A percentile compares a stretch with the other conserved stretches of the same genome.
These are phyloP conservation scores for Dalbergia cultrata DNA, from an alignment of 306 rosid genomes.

Conservation along the genomic window DNA sequence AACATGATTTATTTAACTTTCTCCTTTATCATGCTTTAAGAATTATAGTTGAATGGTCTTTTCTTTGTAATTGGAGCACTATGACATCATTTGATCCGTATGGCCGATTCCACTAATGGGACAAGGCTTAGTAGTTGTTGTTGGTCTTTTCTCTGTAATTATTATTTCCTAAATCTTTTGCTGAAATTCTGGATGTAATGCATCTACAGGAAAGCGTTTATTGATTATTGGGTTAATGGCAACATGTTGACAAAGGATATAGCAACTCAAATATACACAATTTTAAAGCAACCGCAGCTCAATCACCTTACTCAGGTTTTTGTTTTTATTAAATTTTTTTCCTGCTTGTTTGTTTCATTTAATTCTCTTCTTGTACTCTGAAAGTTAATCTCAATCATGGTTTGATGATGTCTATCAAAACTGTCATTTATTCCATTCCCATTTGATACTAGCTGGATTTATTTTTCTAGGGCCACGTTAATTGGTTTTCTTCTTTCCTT, in stretches of 20 bases:
- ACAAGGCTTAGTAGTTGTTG: too few species aligned
- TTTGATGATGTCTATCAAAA: conserved; percentile 33
- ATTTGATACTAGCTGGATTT: conserved; percentile 15
- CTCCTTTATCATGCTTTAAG: conserved; percentile 30
- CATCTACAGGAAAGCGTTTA: conserved; percentile 73
- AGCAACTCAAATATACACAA: conserved; percentile 81
- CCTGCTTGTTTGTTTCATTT: conserved; percentile 40
- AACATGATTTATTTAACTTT: conserved; percentile 21
- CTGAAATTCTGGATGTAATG: conserved; percentile 37
- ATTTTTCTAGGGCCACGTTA: neutral
- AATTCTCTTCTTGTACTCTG: conserved; percentile 27
- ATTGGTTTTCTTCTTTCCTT: conserved; percentile 34
- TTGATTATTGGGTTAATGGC: conserved; percentile 89
- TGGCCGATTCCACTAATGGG: too few species aligned
- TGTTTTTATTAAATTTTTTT: conserved; percentile 32
- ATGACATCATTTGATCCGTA: too few species aligned
- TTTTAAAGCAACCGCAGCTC: conserved; percentile 90
- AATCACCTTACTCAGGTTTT: conserved; percentile 86
- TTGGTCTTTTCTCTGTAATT: conserved; percentile 39
- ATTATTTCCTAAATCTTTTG: conserved; percentile 21
- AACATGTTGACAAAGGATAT: conserved; percentile 88
- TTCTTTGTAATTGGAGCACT: conserved; percentile 21
- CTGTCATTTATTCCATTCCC: conserved; percentile 39
- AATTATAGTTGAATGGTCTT: conserved; percentile 39
- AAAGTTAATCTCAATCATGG: conserved; percentile 21